Percentiles rank a stretch among this genome's conserved stretches.
phyloP scores from a whole-genome alignment of 1,139 yeast species.

The Geotrichum bryndzae region DNA sequence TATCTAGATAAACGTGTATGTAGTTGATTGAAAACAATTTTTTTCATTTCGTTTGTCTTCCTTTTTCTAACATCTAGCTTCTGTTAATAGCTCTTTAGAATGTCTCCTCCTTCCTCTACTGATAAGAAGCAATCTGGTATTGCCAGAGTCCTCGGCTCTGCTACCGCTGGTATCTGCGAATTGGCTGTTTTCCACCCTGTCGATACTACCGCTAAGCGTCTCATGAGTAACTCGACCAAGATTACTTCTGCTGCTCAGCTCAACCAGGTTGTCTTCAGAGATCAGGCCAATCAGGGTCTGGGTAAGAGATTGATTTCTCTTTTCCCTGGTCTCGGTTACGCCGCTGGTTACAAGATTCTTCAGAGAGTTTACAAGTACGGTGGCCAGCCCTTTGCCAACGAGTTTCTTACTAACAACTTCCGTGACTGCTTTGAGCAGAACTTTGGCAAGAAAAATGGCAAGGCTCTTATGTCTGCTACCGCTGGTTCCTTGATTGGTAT shows the following conservation, averaged over 20 bases:
- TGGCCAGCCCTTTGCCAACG: slow-evolving; percentile 98
- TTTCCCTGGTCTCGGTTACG: slow-evolving; percentile 97
- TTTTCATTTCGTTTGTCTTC: background rate
- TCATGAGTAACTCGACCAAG: slow-evolving; percentile 88
- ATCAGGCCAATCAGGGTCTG: slow-evolving; percentile 66
- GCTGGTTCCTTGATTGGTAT: slow-evolving; percentile 97
- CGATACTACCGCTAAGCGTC: slow-evolving; percentile 94
- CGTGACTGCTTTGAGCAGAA: slow-evolving; percentile 60
- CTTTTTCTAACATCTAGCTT: background rate
- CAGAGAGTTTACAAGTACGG: slow-evolving; percentile 98
- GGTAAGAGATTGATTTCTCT: slow-evolving; percentile 71
- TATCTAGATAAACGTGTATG: background rate
- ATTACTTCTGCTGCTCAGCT: slow-evolving; percentile 54
- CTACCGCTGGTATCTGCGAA: slow-evolving; percentile 95
- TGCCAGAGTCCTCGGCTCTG: slow-evolving; percentile 94
- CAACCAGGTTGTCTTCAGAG: slow-evolving; percentile 80
- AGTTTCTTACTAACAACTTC: slow-evolving; percentile 73
- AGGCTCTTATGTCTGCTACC: slow-evolving; percentile 91
- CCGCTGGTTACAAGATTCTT: slow-evolving; percentile 92
- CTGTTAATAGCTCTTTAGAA: slow-evolving; percentile 21
- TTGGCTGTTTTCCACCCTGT: slow-evolving; percentile 97
- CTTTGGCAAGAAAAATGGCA: slow-evolving; percentile 93
- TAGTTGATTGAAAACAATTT: background rate
- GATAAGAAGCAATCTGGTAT: slow-evolving; percentile 85
- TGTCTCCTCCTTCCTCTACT: slow-evolving; percentile 43